These are phyloP conservation scores for Podospora tetraspora DNA, from an alignment of 495 filamentous ascomycete genomes.

Conservation along the genomic window DNA sequence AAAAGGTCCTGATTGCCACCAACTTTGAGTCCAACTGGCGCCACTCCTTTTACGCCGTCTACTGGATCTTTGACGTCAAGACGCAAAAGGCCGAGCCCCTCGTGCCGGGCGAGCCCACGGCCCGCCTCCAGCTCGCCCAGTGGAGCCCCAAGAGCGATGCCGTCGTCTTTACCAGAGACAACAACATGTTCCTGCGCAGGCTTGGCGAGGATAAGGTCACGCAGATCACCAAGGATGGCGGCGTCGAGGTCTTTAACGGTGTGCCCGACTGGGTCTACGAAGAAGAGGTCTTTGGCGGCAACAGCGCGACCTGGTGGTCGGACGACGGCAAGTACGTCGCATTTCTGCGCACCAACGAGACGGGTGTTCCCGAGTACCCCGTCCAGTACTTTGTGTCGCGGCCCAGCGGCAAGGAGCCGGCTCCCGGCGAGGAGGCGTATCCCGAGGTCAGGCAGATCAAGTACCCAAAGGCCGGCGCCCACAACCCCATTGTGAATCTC, in stretches of 20 bases:
- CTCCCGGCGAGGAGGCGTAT: constrained; percentile 75
- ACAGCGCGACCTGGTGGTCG: constrained; percentile 91
- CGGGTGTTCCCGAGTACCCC: constrained; percentile 84
- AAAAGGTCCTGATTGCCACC: constrained; percentile 76
- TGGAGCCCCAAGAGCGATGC: constrained; percentile 89
- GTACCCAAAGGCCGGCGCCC: constrained; percentile 92
- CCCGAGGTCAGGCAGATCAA: constrained; percentile 90
- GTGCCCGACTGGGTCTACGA: constrained; percentile 99
- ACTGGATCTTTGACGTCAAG: constrained; percentile 91
- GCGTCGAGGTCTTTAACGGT: constrained; percentile 83
- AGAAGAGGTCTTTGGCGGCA: constrained; percentile 81
- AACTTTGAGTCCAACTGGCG: constrained; percentile 72
- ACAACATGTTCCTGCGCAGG: constrained; percentile 81
- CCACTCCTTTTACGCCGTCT: constrained; percentile 75
- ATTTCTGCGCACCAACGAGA: constrained; percentile 90
- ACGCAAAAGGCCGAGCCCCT: constrained; percentile 74
- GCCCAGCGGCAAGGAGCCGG: constrained; percentile 70
- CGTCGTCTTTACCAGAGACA: constrained; percentile 76
- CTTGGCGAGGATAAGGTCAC: constrained; percentile 51
- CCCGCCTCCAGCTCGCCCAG: constrained; percentile 71
- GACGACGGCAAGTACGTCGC: constrained; percentile 81
- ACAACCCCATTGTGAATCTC: constrained; percentile 83
- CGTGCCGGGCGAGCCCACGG: constrained; percentile 61
- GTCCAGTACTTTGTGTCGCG: constrained; percentile 88
- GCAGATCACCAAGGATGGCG: constrained; percentile 81